These are phyloP conservation scores for Echites panduratus DNA, from an alignment of 257 asterid species.

Conservation along the genomic window DNA sequence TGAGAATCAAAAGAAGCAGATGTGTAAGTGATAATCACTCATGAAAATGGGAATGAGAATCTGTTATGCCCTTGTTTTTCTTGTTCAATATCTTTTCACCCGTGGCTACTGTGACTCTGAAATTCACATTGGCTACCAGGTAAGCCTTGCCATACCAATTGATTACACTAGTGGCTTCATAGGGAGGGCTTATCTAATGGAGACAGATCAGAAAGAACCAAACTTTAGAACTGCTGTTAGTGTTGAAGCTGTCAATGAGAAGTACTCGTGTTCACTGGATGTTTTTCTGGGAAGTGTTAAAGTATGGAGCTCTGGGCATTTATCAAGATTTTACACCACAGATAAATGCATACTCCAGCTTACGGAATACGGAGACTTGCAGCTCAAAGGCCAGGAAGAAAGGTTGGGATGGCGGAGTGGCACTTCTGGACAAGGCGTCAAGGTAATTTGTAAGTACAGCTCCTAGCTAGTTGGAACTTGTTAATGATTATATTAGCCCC, in stretches of 20 bases:
- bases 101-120: constrained; percentile 35
- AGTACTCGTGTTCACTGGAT: constrained; percentile 63
- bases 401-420: constrained; percentile 79
- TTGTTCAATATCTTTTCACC: constrained; percentile 17
- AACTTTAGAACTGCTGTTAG: constrained; percentile 55
- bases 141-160: constrained; percentile 57
- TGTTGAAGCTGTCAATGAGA: constrained; percentile 47
- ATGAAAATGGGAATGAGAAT: constrained; percentile 7
- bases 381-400: constrained; percentile 44
- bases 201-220: constrained; percentile 37
- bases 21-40: background rate
- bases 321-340: constrained; percentile 46
- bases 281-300: constrained; percentile 59
- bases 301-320: constrained; percentile 84
- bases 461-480: background rate
- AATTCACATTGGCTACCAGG: constrained; percentile 42
- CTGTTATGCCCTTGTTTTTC: background rate
- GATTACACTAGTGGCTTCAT: constrained; percentile 47
- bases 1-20: constrained; percentile 9
- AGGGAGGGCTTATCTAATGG: constrained; percentile 66
- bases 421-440: constrained; percentile 71
- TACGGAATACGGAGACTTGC: constrained; percentile 47
- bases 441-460: constrained; percentile 39
- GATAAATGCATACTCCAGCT: constrained; percentile 58
- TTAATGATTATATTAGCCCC: background rate